Evolutionary conservation across 768 basidiomycete species (phyloP).

Genomic region (Mycena leptocephala): DNA sequence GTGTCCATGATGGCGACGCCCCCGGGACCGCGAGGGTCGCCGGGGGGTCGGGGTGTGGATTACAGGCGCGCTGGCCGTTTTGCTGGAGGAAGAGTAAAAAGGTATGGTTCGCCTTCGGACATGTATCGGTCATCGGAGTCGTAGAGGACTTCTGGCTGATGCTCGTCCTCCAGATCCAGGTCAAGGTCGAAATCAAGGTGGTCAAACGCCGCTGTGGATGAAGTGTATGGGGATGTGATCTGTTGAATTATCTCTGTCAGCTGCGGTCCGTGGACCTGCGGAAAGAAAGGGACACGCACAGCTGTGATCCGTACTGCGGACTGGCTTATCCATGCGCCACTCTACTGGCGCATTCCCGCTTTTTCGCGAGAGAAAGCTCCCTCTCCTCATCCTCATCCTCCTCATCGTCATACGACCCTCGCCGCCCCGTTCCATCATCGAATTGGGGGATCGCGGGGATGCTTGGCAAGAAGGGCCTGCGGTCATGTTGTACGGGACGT

Average conservation of each 20-base stretch:
- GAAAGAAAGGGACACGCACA: slow-evolving; percentile 24
- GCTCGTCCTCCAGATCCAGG: slow-evolving; percentile 28
- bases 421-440: slow-evolving; percentile 11
- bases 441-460: slow-evolving; percentile 25
- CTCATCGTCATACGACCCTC: slow-evolving; percentile 21
- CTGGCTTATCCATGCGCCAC: slow-evolving; percentile 37
- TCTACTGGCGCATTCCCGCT: slow-evolving; percentile 32
- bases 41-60: slow-evolving; percentile 31
- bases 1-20: slow-evolving; percentile 26
- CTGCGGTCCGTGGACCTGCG: not conserved
- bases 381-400: slow-evolving; percentile 15
- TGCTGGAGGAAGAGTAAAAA: slow-evolving; percentile 23
- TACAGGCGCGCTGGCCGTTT: slow-evolving; percentile 19
- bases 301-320: slow-evolving; percentile 34
- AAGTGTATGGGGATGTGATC: slow-evolving; percentile 20
- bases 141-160: not conserved
- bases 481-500: slow-evolving; percentile 22
- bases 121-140: slow-evolving; percentile 14
- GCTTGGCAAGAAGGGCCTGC: slow-evolving; percentile 31
- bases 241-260: slow-evolving; percentile 9
- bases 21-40: slow-evolving; percentile 29
- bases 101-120: slow-evolving; percentile 17
- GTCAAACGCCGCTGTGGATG: slow-evolving; percentile 32
- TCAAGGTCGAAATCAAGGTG: slow-evolving; percentile 27
- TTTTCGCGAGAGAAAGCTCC: slow-evolving; percentile 26